phyloP scores from a whole-genome alignment of 176 grass and related monocot genomes.

The Carex parvula region DNA sequence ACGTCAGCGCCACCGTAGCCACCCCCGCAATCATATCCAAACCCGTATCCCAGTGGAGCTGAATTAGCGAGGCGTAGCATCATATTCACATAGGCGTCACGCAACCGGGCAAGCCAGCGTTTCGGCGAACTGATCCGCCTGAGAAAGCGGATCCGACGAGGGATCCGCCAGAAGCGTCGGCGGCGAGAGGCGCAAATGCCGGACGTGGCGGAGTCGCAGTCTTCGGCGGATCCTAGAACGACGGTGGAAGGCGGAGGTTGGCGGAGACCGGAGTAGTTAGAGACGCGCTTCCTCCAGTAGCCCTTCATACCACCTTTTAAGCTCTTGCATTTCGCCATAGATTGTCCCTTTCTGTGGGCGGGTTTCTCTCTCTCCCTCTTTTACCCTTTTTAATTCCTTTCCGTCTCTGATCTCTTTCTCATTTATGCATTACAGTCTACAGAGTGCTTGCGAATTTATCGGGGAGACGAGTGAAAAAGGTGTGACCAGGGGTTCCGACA shows the following conservation, averaged over 20 bases:
- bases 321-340: slow-evolving; percentile 28
- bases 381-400: neutral
- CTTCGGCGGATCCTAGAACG: slow-evolving; percentile 25
- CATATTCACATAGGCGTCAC: slow-evolving; percentile 60
- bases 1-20: slow-evolving; percentile 13
- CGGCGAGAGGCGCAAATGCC: neutral
- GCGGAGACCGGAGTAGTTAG: slow-evolving; percentile 37
- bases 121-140: slow-evolving; percentile 44
- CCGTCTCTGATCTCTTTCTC: neutral
- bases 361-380: neutral
- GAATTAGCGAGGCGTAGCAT: slow-evolving; percentile 63
- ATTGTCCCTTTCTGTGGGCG: neutral
- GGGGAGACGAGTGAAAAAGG: neutral
- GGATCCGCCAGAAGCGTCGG: slow-evolving; percentile 34
- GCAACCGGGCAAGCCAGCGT: slow-evolving; percentile 38
- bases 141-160: slow-evolving; percentile 33
- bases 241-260: slow-evolving; percentile 34
- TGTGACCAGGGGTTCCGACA: neutral
- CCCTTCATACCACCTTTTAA: slow-evolving; percentile 51
- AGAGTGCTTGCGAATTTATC: neutral
- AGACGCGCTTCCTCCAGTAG: slow-evolving; percentile 59
- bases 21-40: slow-evolving; percentile 21
- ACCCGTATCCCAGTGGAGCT: slow-evolving; percentile 38
- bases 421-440: neutral
- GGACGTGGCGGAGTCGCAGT: neutral